Conservation (phyloP, 2,329 filamentous ascomycete species). For the Leptographium radiaticola region DNA sequence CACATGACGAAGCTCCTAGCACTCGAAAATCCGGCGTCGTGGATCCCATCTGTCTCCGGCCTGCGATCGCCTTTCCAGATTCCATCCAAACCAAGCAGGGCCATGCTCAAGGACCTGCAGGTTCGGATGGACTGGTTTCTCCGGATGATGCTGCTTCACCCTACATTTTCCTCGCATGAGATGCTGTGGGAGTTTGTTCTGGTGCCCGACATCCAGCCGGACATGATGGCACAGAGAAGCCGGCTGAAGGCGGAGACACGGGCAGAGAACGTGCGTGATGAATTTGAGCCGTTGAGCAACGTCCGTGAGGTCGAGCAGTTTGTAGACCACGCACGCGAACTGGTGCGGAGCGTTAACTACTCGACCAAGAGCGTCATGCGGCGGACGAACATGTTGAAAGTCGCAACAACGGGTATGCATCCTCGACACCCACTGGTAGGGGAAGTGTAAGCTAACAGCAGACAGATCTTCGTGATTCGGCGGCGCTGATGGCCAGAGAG, state of each 20-base stretch:
- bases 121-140: slow-evolving; percentile 77
- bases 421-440: too few species aligned
- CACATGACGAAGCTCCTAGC: slow-evolving; percentile 72
- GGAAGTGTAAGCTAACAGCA: background rate
- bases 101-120: slow-evolving; percentile 79
- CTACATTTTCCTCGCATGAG: slow-evolving; percentile 90
- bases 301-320: slow-evolving; percentile 87
- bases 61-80: slow-evolving; percentile 85
- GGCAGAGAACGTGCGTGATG: slow-evolving; percentile 74
- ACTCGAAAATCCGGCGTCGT: slow-evolving; percentile 87
- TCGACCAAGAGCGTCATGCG: slow-evolving; percentile 73
- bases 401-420: slow-evolving; percentile 43
- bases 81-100: slow-evolving; percentile 78
- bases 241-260: slow-evolving; percentile 74
- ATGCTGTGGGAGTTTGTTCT: slow-evolving; percentile 99
- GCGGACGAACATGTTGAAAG: slow-evolving; percentile 59
- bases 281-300: slow-evolving; percentile 73
- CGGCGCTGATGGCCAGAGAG: slow-evolving; percentile 30
- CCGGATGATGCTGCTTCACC: slow-evolving; percentile 72
- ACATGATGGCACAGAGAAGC: slow-evolving; percentile 82
- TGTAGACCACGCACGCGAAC: slow-evolving; percentile 79
- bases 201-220: slow-evolving; percentile 81
- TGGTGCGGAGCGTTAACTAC: slow-evolving; percentile 72
- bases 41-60: slow-evolving; percentile 69
- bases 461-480: slow-evolving; percentile 54